These are phyloP conservation scores for Bonia amplexicaulis DNA, from an alignment of 176 grass and related monocot genomes.

Conservation along the genomic window DNA sequence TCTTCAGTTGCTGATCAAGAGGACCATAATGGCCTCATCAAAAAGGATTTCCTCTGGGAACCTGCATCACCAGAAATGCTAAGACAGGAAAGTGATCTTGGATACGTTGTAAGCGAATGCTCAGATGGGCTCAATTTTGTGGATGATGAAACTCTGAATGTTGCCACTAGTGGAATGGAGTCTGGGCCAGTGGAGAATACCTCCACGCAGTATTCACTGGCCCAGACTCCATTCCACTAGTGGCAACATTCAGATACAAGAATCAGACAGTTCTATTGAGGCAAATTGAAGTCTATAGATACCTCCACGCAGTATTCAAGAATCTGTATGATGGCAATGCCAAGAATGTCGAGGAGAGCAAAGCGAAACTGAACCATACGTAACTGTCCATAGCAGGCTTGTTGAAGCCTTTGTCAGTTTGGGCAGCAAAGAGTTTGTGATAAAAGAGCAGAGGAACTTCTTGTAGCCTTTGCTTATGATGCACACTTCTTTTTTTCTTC, in stretches of 20 bases:
- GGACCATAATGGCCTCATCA: not conserved
- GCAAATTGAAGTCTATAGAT: not conserved
- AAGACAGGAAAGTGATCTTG: not conserved
- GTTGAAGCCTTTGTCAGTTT: not conserved
- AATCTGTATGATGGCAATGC: not conserved
- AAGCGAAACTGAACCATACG: not conserved
- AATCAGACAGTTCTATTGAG: not conserved
- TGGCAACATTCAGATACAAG: too few species aligned
- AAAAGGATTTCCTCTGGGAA: not conserved
- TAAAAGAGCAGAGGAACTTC: not conserved
- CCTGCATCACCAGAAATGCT: not conserved
- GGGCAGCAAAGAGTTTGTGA: not conserved
- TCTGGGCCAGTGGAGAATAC: not conserved
- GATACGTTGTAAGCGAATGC: slow-evolving; percentile 10
- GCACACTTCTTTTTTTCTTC: not conserved
- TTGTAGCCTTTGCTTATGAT: not conserved
- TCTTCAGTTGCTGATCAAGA: slow-evolving; percentile 31
- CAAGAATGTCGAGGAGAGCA: not conserved
- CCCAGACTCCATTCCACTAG: too few species aligned
- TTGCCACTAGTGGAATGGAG: not conserved
- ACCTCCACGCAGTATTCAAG: not conserved
- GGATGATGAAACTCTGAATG: slow-evolving; percentile 9
- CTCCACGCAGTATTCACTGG: too few species aligned
- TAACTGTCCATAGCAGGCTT: not conserved
- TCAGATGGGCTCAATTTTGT: not conserved